Evolutionary conservation across 306 rosid species (phyloP).

Genomic region (Vicia villosa): DNA sequence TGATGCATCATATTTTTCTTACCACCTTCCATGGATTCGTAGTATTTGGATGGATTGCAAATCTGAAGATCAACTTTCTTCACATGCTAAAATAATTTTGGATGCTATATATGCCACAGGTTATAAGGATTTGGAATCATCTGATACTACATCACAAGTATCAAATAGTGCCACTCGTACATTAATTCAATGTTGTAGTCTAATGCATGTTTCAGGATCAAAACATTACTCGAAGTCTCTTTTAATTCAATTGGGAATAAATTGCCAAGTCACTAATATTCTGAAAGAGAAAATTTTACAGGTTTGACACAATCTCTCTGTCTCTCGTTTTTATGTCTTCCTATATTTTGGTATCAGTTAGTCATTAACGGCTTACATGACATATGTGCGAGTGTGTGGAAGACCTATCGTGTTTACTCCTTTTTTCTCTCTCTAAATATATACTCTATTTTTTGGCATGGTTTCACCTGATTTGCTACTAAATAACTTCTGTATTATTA

Average conservation of each 20-base stretch:
- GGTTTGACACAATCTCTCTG: slow-evolving; percentile 9
- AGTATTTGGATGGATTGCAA: slow-evolving; percentile 9
- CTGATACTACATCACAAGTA: slow-evolving; percentile 18
- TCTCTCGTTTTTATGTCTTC: neutral
- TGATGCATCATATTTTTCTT: neutral
- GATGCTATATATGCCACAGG: neutral
- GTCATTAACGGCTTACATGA: too few species aligned
- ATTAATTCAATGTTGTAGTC: neutral
- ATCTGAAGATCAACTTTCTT: slow-evolving; percentile 9
- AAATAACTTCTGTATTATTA: too few species aligned
- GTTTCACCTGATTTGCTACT: too few species aligned
- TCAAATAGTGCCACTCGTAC: neutral
- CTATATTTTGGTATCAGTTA: too few species aligned
- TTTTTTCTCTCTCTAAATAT: too few species aligned
- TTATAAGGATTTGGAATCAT: neutral
- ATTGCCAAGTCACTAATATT: neutral
- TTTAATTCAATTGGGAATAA: slow-evolving; percentile 32
- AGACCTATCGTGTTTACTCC: too few species aligned
- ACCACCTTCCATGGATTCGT: slow-evolving; percentile 1
- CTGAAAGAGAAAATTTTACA: slow-evolving; percentile 12
- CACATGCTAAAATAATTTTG: neutral
- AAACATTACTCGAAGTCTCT: neutral
- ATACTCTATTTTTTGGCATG: too few species aligned
- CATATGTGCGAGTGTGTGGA: too few species aligned
- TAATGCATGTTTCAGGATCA: neutral